Conservation (phyloP, 345 rosid species). For the Mangifera indica region DNA sequence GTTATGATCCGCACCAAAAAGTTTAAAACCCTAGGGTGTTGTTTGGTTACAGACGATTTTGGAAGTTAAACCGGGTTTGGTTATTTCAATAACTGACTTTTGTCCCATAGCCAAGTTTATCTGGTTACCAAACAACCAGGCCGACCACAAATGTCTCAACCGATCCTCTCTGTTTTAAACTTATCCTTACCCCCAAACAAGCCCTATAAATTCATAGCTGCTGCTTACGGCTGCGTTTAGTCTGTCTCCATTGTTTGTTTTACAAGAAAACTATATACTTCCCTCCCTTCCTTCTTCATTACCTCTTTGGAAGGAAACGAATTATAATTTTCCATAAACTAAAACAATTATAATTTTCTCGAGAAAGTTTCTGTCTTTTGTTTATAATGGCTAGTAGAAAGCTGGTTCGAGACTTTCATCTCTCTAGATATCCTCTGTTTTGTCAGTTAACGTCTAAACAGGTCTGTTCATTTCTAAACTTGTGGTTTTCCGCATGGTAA, state of each 20-base stretch:
- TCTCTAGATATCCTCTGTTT: slow-evolving; percentile 48
- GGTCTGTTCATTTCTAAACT: slow-evolving; percentile 31
- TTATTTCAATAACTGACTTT: background rate
- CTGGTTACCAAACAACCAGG: background rate
- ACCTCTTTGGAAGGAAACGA: background rate
- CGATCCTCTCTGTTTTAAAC: background rate
- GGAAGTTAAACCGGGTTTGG: background rate
- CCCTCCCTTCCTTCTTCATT: background rate
- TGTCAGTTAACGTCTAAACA: slow-evolving; percentile 39
- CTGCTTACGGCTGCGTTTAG: background rate
- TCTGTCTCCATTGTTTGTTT: slow-evolving; percentile 13
- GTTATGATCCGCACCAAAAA: no score
- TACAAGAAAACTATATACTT: slow-evolving; percentile 9
- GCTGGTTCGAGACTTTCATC: slow-evolving; percentile 65
- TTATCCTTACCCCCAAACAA: slow-evolving; percentile 11
- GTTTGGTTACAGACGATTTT: slow-evolving; percentile 6
- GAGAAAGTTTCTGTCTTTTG: background rate
- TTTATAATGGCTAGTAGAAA: slow-evolving; percentile 70
- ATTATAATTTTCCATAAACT: background rate
- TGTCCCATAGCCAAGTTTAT: background rate
- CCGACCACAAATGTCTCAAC: background rate
- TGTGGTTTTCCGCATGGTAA: background rate
- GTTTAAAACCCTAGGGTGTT: background rate
- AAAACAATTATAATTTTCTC: background rate
- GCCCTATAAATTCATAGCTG: background rate